Conservation (phyloP, 345 rosid genomes). For the Eucalyptus melliodora region DNA sequence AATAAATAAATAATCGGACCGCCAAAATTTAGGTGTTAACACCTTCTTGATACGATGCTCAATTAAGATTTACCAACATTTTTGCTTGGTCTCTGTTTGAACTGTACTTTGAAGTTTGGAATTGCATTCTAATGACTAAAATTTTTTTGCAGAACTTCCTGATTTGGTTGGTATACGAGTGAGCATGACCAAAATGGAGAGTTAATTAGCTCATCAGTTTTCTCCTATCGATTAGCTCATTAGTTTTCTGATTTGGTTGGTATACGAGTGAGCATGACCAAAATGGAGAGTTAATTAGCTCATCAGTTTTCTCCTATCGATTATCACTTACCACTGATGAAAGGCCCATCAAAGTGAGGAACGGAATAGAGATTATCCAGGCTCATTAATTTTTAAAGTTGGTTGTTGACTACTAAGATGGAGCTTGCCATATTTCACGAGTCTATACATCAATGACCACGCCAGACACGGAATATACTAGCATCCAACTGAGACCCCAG, state of each 20-base stretch:
- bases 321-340: neutral
- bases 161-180: neutral
- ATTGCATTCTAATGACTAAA: neutral
- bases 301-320: neutral
- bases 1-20: no score
- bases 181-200: neutral
- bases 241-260: neutral
- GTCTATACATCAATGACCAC: neutral
- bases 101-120: neutral
- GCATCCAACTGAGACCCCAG: neutral
- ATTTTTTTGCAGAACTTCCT: neutral
- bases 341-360: neutral
- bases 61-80: neutral
- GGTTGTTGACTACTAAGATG: neutral
- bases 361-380: neutral
- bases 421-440: neutral
- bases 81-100: neutral
- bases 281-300: neutral
- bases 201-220: neutral
- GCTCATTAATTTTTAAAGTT: neutral
- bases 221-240: rapidly evolving
- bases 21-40: no score
- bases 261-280: neutral
- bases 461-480: neutral
- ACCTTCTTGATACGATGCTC: neutral